These are phyloP conservation scores for Lentinula lateritia DNA, from an alignment of 768 basidiomycete species.

Conservation along the genomic window DNA sequence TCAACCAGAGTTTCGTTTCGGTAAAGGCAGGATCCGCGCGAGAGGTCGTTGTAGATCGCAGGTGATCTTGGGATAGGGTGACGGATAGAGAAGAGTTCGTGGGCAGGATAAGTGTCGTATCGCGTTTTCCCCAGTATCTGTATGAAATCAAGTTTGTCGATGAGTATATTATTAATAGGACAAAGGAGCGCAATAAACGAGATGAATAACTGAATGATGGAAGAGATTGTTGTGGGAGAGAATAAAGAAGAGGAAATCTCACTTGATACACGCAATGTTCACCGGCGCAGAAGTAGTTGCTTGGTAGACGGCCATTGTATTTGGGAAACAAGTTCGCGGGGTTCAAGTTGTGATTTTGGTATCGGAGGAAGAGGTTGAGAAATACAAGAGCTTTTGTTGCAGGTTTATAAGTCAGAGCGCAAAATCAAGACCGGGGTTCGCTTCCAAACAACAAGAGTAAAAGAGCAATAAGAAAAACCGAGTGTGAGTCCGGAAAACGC, in stretches of 20 bases:
- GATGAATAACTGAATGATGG: too few relatives aligned
- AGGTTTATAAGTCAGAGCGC: too few relatives aligned
- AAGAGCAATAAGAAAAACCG: background rate
- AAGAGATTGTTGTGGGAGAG: background rate
- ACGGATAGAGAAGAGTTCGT: constrained; percentile 99
- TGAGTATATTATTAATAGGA: too few relatives aligned
- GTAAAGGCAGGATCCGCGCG: constrained; percentile 72
- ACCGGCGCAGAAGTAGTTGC: constrained; percentile 92
- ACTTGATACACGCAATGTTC: constrained; percentile 99
- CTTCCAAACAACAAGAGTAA: background rate
- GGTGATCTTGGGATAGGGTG: constrained; percentile 93
- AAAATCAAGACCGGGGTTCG: background rate
- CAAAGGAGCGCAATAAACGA: too few relatives aligned
- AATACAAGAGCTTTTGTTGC: background rate
- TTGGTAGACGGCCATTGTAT: constrained; percentile 41
- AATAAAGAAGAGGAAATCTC: constrained; percentile 9
- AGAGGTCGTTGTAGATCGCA: constrained; percentile 90
- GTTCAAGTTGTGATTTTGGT: background rate
- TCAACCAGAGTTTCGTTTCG: constrained; percentile 87
- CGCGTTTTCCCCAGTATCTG: constrained; percentile 99
- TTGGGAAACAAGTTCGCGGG: background rate
- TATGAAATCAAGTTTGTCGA: constrained; percentile 4
- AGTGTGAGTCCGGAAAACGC: background rate
- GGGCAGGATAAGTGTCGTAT: constrained; percentile 90
- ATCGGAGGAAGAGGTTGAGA: background rate